Percentiles rank a stretch among this genome's conserved stretches.
Evolutionary conservation across 2,329 filamentous ascomycete genomes (phyloP).

Genomic region (Lomentospora prolificans): DNA sequence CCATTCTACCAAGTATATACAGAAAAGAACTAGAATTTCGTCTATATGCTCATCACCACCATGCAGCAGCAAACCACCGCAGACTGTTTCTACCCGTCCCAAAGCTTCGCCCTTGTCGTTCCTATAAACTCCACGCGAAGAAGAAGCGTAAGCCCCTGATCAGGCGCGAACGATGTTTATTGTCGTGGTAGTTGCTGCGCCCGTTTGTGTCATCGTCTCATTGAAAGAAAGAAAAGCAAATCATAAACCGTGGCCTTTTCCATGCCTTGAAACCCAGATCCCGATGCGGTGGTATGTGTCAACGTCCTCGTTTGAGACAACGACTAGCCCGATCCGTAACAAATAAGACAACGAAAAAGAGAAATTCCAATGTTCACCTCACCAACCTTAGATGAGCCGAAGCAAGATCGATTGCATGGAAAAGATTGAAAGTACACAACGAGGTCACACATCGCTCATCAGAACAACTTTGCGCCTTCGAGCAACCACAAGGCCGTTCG

Average conservation of each 20-base stretch:
- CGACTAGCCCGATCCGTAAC: background rate
- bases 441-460: background rate
- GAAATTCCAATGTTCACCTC: background rate
- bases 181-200: background rate
- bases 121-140: too few species aligned
- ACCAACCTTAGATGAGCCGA: too few species aligned
- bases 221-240: background rate
- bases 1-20: background rate
- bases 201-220: background rate
- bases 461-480: background rate
- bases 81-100: background rate
- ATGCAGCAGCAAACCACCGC: background rate
- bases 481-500: background rate
- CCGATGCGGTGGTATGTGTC: background rate
- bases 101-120: background rate
- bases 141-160: too few species aligned
- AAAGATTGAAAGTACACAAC: background rate
- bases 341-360: background rate
- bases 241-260: background rate
- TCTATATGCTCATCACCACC: background rate
- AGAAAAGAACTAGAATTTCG: background rate
- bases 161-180: too few species aligned
- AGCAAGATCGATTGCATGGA: too few species aligned
- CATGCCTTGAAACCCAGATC: background rate
- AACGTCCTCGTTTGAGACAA: background rate